Evolutionary conservation across 345 rosid species (phyloP).

Genomic region (Eucalyptus curtisii): DNA sequence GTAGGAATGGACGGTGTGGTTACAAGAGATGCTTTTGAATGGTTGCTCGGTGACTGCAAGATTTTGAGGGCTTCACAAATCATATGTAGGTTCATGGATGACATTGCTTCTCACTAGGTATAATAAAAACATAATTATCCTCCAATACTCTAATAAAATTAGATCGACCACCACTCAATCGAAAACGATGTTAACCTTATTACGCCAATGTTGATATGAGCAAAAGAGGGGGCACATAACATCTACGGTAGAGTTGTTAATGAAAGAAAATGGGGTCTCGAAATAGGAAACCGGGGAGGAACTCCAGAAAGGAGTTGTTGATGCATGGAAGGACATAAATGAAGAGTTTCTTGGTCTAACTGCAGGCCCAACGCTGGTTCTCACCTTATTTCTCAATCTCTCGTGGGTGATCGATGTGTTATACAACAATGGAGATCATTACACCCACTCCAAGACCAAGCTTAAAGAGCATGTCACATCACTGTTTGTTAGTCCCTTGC

Average conservation of each 20-base stretch:
- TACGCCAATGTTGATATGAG: not conserved
- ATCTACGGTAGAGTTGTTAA: slow-evolving; percentile 10
- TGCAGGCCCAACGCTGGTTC: not conserved
- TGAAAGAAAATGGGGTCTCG: not conserved
- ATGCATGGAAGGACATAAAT: slow-evolving; percentile 27
- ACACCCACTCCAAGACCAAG: not conserved
- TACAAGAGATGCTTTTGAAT: too few relatives aligned
- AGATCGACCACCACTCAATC: not conserved
- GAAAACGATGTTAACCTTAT: not conserved
- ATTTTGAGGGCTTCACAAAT: too few relatives aligned
- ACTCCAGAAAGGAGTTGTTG: not conserved
- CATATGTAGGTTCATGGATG: too few relatives aligned
- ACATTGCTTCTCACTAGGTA: not conserved
- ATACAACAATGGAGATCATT: slow-evolving; percentile 10
- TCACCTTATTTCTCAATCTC: not conserved
- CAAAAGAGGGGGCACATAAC: slow-evolving; percentile 1
- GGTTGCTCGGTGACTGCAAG: not conserved
- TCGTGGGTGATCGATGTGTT: slow-evolving; percentile 2
- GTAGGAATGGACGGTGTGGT: too few relatives aligned
- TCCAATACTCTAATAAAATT: not conserved
- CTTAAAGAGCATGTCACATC: not conserved
- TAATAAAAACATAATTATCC: not conserved
- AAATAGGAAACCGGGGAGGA: not conserved
- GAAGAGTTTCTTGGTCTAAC: slow-evolving; percentile 7
- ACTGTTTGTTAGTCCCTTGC: not conserved